phyloP scores from a whole-genome alignment of 1,139 yeast species.

The Candida tetrigidarum region DNA sequence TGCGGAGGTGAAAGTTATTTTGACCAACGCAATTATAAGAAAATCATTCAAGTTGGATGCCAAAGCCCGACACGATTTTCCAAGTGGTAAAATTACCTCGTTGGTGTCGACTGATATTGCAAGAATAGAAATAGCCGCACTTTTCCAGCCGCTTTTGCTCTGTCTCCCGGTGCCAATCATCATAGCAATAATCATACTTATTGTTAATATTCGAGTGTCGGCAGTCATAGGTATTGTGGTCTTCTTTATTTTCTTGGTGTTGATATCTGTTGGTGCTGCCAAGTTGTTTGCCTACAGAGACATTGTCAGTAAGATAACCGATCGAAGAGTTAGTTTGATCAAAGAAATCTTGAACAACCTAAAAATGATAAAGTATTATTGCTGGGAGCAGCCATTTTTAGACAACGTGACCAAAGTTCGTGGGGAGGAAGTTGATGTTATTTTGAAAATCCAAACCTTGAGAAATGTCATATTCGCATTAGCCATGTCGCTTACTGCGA shows the following conservation, averaged over 20 bases:
- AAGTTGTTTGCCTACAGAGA: constrained; percentile 46
- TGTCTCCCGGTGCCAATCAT: constrained; percentile 65
- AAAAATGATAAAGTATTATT: constrained; percentile 70
- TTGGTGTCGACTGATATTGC: constrained; percentile 80
- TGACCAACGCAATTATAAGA: constrained; percentile 36
- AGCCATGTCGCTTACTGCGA: constrained; percentile 59
- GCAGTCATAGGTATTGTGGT: constrained; percentile 66
- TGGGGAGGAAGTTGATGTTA: constrained; percentile 48
- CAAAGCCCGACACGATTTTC: constrained; percentile 30
- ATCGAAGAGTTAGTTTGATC: constrained; percentile 60
- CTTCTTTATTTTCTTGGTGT: constrained; percentile 37
- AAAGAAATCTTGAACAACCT: constrained; percentile 68
- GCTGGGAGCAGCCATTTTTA: constrained; percentile 64
- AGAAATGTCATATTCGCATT: constrained; percentile 61
- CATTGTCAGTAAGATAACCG: constrained; percentile 54
- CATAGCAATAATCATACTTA: constrained; percentile 64
- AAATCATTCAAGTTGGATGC: constrained; percentile 37
- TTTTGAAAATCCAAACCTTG: constrained; percentile 51
- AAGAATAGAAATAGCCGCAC: constrained; percentile 75
- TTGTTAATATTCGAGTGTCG: constrained; percentile 73
- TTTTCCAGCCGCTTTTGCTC: constrained; percentile 68
- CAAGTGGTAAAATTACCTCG: constrained; percentile 42
- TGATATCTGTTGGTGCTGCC: constrained; percentile 39
- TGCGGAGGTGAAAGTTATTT: constrained; percentile 37
- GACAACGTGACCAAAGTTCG: constrained; percentile 48